Conservation (phyloP, 768 basidiomycete genomes). For the Suillus paluster region DNA sequence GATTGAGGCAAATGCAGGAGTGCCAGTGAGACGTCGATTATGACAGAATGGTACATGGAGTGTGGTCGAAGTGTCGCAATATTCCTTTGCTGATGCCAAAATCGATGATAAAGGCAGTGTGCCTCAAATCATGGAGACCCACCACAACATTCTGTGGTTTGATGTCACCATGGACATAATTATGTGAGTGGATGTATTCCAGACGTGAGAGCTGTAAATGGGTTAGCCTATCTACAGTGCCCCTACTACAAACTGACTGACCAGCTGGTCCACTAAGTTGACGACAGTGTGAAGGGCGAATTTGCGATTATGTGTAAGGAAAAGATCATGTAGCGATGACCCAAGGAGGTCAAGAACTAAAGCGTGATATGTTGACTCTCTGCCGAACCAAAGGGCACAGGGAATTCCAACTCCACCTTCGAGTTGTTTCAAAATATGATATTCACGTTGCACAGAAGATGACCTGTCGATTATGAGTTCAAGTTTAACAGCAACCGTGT, state of each 20-base stretch:
- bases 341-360: conserved; percentile 5
- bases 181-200: not conserved
- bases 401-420: conserved; percentile 11
- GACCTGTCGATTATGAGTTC: not conserved
- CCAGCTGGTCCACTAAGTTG: not conserved
- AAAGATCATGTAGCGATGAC: not conserved
- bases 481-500: not conserved
- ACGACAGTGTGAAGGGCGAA: not conserved
- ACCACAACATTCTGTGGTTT: no score
- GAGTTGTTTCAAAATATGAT: conserved; percentile 3
- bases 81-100: not conserved
- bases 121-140: no score
- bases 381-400: not conserved
- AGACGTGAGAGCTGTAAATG: not conserved
- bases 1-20: no score
- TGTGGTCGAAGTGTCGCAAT: not conserved
- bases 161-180: no score
- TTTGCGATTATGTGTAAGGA: not conserved
- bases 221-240: no score
- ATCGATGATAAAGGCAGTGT: not conserved
- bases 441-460: conserved; percentile 4
- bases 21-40: no score
- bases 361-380: not conserved
- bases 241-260: not conserved
- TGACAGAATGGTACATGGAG: no score